phyloP scores from a whole-genome alignment of 768 basidiomycete species.

The Amyloporia xantha region DNA sequence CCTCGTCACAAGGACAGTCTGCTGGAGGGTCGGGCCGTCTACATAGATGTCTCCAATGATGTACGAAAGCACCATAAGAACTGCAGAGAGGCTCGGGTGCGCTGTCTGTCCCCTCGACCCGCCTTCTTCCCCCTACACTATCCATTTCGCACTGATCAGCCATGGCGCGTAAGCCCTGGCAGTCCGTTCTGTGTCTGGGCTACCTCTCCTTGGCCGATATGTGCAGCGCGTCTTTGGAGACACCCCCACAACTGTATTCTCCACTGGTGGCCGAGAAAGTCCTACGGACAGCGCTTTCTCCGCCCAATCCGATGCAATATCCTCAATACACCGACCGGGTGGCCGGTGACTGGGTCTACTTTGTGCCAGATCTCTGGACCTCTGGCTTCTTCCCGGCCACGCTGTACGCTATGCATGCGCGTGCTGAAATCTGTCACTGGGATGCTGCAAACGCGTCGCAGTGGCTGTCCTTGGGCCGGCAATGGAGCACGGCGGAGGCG shows the following conservation, averaged over 20 bases:
- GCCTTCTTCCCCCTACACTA: not conserved
- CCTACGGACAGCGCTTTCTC: constrained; percentile 44
- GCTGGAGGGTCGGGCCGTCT: too few relatives aligned
- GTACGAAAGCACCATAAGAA: too few relatives aligned
- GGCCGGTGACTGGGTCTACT: constrained; percentile 46
- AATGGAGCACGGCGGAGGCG: constrained; percentile 45
- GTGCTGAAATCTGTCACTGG: constrained; percentile 40
- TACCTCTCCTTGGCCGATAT: not conserved
- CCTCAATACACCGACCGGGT: constrained; percentile 54
- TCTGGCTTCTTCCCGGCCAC: constrained; percentile 62
- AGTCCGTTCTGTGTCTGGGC: not conserved
- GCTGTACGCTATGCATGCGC: constrained; percentile 51
- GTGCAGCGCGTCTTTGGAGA: not conserved
- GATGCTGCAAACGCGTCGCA: constrained; percentile 37
- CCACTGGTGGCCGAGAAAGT: constrained; percentile 53
- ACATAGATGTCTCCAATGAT: too few relatives aligned
- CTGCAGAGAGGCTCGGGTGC: too few relatives aligned
- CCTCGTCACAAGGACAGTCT: too few relatives aligned
- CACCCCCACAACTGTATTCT: constrained; percentile 52
- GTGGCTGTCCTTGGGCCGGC: constrained; percentile 50
- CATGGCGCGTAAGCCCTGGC: not conserved
- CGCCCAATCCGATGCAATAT: constrained; percentile 37
- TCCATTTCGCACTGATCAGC: not conserved
- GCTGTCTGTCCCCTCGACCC: too few relatives aligned
- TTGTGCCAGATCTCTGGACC: constrained; percentile 55